Evolutionary conservation across 2,329 filamentous ascomycete genomes (phyloP).

Genomic region (Venturia oleaginea): DNA sequence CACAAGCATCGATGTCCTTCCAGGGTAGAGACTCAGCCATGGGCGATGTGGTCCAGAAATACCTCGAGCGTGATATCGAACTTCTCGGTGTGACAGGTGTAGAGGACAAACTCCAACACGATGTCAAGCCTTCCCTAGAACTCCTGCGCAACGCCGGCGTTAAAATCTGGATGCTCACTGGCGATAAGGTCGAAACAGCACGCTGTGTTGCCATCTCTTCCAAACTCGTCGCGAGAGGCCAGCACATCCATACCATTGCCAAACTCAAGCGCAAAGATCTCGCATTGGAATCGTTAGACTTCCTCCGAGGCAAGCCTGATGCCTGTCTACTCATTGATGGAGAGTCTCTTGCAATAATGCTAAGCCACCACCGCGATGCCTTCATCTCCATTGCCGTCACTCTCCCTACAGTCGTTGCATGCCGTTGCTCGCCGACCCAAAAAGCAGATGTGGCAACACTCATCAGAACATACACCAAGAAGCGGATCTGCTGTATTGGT

Average conservation of each 20-base stretch:
- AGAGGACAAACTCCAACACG: conserved; percentile 89
- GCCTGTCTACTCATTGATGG: conserved; percentile 93
- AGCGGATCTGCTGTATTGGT: conserved; percentile 93
- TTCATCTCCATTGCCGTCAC: conserved; percentile 85
- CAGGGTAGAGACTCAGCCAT: conserved; percentile 73
- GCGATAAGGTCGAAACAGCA: conserved; percentile 96
- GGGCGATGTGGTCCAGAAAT: conserved; percentile 67
- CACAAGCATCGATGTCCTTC: conserved; percentile 72
- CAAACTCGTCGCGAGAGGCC: conserved; percentile 84
- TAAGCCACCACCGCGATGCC: conserved; percentile 70
- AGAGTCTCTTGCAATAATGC: conserved; percentile 75
- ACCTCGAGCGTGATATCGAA: conserved; percentile 81
- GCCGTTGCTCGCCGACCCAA: conserved; percentile 91
- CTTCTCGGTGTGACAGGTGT: conserved; percentile 95
- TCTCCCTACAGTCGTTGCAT: conserved; percentile 87
- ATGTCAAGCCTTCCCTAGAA: conserved; percentile 92
- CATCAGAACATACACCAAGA: conserved; percentile 85
- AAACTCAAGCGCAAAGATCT: conserved; percentile 75
- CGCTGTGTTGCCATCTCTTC: conserved; percentile 92
- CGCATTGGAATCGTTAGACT: conserved; percentile 80
- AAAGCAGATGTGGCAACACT: conserved; percentile 89
- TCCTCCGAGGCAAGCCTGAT: conserved; percentile 72
- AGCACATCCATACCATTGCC: conserved; percentile 90
- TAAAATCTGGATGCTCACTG: conserved; percentile 99
- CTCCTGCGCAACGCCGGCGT: conserved; percentile 93